These are phyloP conservation scores for Nyssa sinensis DNA, from an alignment of 148 eudicot genomes.

Conservation along the genomic window DNA sequence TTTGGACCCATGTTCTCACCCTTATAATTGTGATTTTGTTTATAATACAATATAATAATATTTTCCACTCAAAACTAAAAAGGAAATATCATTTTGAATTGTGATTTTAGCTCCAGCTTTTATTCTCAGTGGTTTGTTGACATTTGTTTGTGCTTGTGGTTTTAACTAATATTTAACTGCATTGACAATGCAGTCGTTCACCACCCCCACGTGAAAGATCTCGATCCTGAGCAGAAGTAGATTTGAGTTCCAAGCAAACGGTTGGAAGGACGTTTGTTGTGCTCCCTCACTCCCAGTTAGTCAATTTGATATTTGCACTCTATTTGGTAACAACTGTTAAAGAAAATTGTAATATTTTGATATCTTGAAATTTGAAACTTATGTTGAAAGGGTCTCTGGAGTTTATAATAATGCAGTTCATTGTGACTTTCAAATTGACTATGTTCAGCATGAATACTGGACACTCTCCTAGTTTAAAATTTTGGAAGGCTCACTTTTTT, in stretches of 20 bases:
- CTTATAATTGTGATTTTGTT: neutral
- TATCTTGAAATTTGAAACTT: too few species aligned
- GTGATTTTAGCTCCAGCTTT: neutral
- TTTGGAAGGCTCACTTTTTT: too few species aligned
- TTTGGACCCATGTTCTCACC: too few species aligned
- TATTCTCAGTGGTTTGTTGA: neutral
- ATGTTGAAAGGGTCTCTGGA: too few species aligned
- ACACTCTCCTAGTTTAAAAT: too few species aligned
- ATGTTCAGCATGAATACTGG: too few species aligned
- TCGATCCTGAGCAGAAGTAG: conserved; percentile 33
- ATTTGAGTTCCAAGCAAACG: neutral
- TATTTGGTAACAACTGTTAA: neutral
- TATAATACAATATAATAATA: too few species aligned
- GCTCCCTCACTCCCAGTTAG: neutral
- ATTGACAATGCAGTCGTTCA: conserved; percentile 37
- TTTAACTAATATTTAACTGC: neutral
- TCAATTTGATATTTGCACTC: neutral
- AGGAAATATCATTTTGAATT: neutral
- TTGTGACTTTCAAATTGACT: too few species aligned
- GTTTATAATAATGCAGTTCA: too few species aligned
- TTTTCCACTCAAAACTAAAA: too few species aligned
- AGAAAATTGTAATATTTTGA: too few species aligned
- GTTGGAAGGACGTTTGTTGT: neutral
- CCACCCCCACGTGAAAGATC: conserved; percentile 46
- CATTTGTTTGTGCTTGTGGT: neutral